Conservation (phyloP, 352 stramenopile genomes). For the Phytophthora lateralis region DNA sequence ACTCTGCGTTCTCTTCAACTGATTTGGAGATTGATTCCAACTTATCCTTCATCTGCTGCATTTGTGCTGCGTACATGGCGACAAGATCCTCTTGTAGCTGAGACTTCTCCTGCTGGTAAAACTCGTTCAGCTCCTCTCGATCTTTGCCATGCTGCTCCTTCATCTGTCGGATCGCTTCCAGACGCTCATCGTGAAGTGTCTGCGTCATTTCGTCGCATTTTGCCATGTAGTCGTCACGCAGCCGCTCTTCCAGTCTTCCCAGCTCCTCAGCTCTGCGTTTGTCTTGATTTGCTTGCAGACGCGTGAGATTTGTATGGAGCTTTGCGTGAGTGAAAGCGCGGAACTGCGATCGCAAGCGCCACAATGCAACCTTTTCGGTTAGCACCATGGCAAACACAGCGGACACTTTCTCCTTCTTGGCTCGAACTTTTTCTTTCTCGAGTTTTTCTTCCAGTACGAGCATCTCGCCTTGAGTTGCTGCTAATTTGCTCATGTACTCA, state of each 20-base stretch:
- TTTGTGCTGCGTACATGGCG: constrained; percentile 29
- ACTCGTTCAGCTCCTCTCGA: constrained; percentile 54
- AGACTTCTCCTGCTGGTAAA: constrained; percentile 61
- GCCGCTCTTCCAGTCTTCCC: constrained; percentile 42
- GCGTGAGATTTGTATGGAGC: constrained; percentile 3
- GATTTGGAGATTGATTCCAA: constrained; percentile 19
- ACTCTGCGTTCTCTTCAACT: constrained; percentile 9
- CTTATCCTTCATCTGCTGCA: constrained; percentile 35
- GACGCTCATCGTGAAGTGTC: constrained; percentile 51
- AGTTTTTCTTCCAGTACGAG: constrained; percentile 62
- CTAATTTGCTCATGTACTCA: constrained; percentile 60
- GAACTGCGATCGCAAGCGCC: constrained; percentile 27
- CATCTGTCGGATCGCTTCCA: constrained; percentile 47
- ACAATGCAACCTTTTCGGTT: constrained; percentile 17
- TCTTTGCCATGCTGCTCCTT: constrained; percentile 54
- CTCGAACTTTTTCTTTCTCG: constrained; percentile 30
- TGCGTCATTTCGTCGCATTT: constrained; percentile 71
- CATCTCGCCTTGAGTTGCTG: constrained; percentile 59
- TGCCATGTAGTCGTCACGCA: constrained; percentile 52
- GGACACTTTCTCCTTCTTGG: constrained; percentile 39
- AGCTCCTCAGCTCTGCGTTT: constrained; percentile 30
- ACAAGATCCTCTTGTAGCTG: constrained; percentile 59
- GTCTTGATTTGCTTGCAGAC: constrained; percentile 10
- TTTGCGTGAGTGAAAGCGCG: constrained; percentile 30
- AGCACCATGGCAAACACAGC: constrained; percentile 33